Percentiles rank a stretch among this genome's conserved stretches.
These are phyloP conservation scores for Debaryomyces coudertii DNA, from an alignment of 1,139 yeast genomes.

Conservation along the genomic window DNA sequence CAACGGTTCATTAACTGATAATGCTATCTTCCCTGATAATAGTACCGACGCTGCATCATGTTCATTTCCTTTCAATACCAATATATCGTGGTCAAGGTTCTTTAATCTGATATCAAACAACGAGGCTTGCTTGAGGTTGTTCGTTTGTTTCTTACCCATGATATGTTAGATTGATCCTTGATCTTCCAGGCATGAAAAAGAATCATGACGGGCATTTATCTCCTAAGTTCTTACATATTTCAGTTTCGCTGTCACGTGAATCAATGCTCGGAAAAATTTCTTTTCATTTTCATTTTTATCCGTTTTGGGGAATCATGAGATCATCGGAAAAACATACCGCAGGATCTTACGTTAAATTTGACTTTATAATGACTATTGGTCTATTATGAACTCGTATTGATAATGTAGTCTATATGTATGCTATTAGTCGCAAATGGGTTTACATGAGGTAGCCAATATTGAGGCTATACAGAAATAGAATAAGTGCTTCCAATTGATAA, in stretches of 20 bases:
- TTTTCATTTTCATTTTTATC: constrained; percentile 1
- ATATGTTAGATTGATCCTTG: neutral
- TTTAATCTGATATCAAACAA: constrained; percentile 65
- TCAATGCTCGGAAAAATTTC: constrained; percentile 3
- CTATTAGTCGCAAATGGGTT: too few species aligned
- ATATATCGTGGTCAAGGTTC: constrained; percentile 75
- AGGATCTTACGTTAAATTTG: neutral
- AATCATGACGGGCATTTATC: neutral
- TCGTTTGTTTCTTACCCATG: constrained; percentile 23
- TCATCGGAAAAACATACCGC: constrained; percentile 6
- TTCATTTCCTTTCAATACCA: constrained; percentile 77
- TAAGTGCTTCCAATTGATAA: too few species aligned
- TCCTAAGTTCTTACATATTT: neutral
- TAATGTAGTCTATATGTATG: too few species aligned
- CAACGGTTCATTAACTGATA: constrained; percentile 77
- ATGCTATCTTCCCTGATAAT: constrained; percentile 74
- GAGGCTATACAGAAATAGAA: too few species aligned
- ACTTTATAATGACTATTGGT: too few species aligned
- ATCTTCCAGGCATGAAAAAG: neutral
- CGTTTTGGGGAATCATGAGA: neutral
- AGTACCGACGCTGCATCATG: constrained; percentile 79
- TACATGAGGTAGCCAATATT: too few species aligned
- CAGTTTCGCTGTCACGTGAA: constrained; percentile 1
- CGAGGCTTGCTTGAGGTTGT: constrained; percentile 36
- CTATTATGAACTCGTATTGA: neutral